A percentile compares a stretch with the other conserved stretches of the same genome.
phyloP scores from a whole-genome alignment of 345 rosid species.

The Cardamine occulta region DNA sequence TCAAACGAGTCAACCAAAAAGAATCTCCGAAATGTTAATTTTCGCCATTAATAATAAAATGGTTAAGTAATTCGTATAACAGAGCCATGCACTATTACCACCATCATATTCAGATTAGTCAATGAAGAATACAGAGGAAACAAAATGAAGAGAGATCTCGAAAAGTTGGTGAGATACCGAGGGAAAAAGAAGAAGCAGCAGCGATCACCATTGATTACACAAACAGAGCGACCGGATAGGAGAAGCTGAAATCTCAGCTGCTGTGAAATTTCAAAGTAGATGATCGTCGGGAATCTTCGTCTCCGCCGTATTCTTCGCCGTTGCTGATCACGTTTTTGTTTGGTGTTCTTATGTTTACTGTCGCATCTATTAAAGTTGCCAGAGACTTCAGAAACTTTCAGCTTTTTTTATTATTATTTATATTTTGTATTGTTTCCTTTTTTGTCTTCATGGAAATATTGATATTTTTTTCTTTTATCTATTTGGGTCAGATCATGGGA shows the following conservation, averaged over 20 bases:
- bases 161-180: slow-evolving; percentile 51
- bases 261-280: slow-evolving; percentile 23
- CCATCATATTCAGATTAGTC: slow-evolving; percentile 6
- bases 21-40: slow-evolving; percentile 11
- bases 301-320: slow-evolving; percentile 30
- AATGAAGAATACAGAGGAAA: slow-evolving; percentile 16
- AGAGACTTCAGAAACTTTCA: slow-evolving; percentile 35
- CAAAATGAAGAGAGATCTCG: slow-evolving; percentile 13
- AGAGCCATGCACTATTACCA: slow-evolving; percentile 32
- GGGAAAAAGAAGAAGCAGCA: slow-evolving; percentile 63
- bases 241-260: slow-evolving; percentile 21
- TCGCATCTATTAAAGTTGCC: slow-evolving; percentile 31
- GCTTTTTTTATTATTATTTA: background rate
- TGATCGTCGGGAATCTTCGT: slow-evolving; percentile 2
- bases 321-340: slow-evolving; percentile 41
- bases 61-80: slow-evolving; percentile 1
- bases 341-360: slow-evolving; percentile 37
- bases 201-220: slow-evolving; percentile 71
- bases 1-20: slow-evolving; percentile 14
- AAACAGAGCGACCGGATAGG: slow-evolving; percentile 21
- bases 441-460: slow-evolving; percentile 27
- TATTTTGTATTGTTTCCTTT: slow-evolving; percentile 7
- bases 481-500: slow-evolving; percentile 42
- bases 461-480: slow-evolving; percentile 17
- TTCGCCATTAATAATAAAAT: slow-evolving; percentile 15